Conservation (phyloP, 257 asterid species). For the Fraxinus pennsylvanica region DNA sequence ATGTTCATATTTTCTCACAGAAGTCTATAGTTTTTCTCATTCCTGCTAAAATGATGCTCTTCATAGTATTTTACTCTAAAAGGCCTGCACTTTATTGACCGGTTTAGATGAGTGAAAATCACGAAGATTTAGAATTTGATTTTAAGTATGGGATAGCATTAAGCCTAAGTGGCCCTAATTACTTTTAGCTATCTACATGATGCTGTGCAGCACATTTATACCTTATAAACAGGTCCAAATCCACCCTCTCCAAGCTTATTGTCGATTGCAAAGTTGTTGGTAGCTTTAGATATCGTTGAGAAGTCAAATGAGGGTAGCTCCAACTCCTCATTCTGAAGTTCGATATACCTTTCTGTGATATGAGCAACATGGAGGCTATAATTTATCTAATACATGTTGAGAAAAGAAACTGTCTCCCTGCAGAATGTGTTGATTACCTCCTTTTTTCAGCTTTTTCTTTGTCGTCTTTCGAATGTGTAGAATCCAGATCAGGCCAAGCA, state of each 20-base stretch:
- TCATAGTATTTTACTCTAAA: too few relatives aligned
- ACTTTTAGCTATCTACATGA: not conserved
- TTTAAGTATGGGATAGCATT: too few relatives aligned
- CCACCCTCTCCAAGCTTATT: constrained; percentile 63
- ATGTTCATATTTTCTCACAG: not conserved
- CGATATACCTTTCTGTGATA: not conserved
- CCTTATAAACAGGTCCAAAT: constrained; percentile 63
- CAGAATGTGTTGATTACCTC: not conserved
- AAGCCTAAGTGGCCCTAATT: too few relatives aligned
- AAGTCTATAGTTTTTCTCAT: too few relatives aligned
- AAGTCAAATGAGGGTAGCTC: constrained; percentile 48
- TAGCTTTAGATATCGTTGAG: constrained; percentile 30
- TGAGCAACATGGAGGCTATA: not conserved
- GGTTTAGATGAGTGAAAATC: not conserved
- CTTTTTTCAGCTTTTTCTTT: not conserved
- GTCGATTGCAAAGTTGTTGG: constrained; percentile 37
- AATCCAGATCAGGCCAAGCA: constrained; percentile 17
- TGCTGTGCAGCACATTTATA: not conserved
- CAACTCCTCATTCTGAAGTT: constrained; percentile 23
- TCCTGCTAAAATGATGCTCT: too few relatives aligned
- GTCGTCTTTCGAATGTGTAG: not conserved
- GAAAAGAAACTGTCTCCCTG: not conserved
- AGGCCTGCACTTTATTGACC: too few relatives aligned
- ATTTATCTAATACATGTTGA: too few relatives aligned
- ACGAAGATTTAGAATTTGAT: too few relatives aligned